Base-by-base conservation (phyloP, 257 asterid species). In the Osmanthus fragrans region DNA sequence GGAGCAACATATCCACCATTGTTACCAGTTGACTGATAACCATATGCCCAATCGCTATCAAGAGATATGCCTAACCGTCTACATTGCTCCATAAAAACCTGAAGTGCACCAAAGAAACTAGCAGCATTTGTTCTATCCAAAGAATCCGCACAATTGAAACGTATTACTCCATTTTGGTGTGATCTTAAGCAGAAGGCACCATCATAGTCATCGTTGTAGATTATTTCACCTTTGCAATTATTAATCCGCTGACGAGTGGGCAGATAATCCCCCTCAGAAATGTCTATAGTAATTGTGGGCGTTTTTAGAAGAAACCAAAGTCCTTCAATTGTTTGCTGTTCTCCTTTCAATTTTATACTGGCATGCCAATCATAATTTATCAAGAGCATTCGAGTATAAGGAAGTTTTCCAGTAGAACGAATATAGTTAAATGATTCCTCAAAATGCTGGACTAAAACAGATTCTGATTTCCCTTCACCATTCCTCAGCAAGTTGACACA, bases 281-380 rank as follows among this genome's bases (percentile, higher is more conserved):
- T 92, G 71, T 92, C 94, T 51, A 92, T 88, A 78, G 97, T 87
- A 75, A 87, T 77, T 71, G 97, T 92, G 69, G 97, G 99, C 77
- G 93, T 90, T 89, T 93, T 95, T 56, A 95, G 87, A 87, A 92
- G 99, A 91, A 86, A 92, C 99, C 99, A 95, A 66, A 95, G 94
- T 78, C 94, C 98, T 89, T 95, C 99, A 82, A 95, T 92, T 56
- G 99, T 93, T 84, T 89, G 96, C 69, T 95, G 99, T 84, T 95
- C 99, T 33, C 97, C 98, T 86, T 95, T 95, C 85, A 89, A 82
- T 79, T 95, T 95, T 78, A 89, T 90, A 87, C 95, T 95, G 66
- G 99, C 97, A 85, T 95, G 99, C 99, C 99, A 95, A 86, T 95
- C 99, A 86, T 91, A 91, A 85, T 95, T 95, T 87, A 90, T 95